Conservation (phyloP, 345 rosid species). For the Trapa incisa region DNA sequence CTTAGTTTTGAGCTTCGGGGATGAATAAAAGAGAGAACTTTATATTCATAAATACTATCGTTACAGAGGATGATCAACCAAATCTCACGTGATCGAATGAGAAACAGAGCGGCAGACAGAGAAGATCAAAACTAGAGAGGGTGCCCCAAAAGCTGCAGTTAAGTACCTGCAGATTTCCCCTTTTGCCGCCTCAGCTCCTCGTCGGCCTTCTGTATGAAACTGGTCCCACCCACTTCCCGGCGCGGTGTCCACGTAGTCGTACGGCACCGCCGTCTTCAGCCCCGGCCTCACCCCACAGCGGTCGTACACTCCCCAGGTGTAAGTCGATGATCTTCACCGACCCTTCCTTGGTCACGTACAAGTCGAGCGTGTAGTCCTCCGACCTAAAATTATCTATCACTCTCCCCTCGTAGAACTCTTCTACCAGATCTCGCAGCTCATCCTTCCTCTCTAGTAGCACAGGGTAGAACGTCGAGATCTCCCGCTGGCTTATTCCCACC, state of each 20-base stretch:
- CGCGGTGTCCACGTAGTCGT: conserved; percentile 50
- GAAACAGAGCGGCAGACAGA: too few species aligned
- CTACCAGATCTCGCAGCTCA: conserved; percentile 21
- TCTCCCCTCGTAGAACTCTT: conserved; percentile 29
- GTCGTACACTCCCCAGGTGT: conserved; percentile 76
- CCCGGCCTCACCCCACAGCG: conserved; percentile 47
- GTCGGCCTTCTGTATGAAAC: conserved; percentile 45
- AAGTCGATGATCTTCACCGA: conserved; percentile 61
- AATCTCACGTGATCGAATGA: too few species aligned
- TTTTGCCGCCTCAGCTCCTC: conserved; percentile 28
- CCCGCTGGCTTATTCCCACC: conserved; percentile 64
- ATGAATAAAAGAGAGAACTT: too few species aligned
- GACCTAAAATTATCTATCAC: conserved; percentile 43
- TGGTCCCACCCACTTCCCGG: conserved; percentile 79
- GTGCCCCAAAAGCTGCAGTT: neutral
- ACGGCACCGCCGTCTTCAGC: conserved; percentile 59
- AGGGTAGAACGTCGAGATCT: conserved; percentile 61
- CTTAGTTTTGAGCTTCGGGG: neutral
- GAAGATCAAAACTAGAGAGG: neutral
- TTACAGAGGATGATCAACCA: too few species aligned
- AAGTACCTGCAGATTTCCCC: conserved; percentile 18
- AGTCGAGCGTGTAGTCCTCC: conserved; percentile 53
- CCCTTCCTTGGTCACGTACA: conserved; percentile 40
- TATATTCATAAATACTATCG: too few species aligned
- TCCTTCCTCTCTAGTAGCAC: conserved; percentile 32